phyloP scores from a whole-genome alignment of 768 basidiomycete genomes.

The Lentinula lateritia region DNA sequence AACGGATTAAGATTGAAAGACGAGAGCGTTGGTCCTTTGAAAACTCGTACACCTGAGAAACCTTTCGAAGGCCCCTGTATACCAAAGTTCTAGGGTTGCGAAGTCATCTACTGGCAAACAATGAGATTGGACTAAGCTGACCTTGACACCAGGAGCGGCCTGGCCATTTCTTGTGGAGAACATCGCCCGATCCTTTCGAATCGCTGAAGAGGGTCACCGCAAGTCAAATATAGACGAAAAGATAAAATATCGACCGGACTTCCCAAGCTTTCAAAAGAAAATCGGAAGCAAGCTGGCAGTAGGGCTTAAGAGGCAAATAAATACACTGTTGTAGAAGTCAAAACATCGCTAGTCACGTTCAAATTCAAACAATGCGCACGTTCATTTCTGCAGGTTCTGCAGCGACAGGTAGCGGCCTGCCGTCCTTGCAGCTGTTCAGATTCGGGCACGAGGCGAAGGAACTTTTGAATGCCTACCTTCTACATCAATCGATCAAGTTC shows the following conservation, averaged over 20 bases:
- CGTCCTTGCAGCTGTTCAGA: neutral
- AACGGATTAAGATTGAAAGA: neutral
- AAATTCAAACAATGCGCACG: neutral
- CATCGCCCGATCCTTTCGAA: neutral
- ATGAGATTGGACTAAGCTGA: neutral
- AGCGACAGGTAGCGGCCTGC: neutral
- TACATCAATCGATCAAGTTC: neutral
- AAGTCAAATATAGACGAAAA: neutral
- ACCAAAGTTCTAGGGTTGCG: neutral
- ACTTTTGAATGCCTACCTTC: neutral
- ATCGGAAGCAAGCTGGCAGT: neutral
- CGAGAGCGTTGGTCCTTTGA: slow-evolving; percentile 4
- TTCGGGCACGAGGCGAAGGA: neutral
- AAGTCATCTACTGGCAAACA: neutral
- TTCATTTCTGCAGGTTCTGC: neutral
- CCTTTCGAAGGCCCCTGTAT: slow-evolving; percentile 1
- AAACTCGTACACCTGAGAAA: neutral
- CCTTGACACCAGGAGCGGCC: neutral
- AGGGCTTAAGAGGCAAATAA: neutral
- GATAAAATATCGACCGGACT: neutral
- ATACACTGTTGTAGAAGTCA: neutral
- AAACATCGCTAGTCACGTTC: neutral
- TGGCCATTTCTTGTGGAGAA: slow-evolving; percentile 1
- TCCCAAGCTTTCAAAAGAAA: neutral
- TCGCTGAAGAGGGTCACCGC: neutral